These are phyloP conservation scores for Suillus sp. DNA, from an alignment of 768 basidiomycete species.

Conservation along the genomic window DNA sequence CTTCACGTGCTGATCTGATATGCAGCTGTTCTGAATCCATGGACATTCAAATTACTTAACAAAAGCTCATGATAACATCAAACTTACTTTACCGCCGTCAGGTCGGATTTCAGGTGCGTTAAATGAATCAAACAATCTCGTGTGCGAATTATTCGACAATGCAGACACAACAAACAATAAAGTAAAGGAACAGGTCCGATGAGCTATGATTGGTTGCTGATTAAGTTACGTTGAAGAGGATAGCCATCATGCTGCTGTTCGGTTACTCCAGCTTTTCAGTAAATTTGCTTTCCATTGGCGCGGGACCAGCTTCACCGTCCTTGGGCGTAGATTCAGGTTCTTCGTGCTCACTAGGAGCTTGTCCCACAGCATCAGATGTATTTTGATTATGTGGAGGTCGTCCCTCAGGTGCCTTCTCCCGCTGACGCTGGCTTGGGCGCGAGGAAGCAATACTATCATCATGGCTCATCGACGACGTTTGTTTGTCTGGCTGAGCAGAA, in stretches of 20 bases:
- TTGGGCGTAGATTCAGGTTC: constrained; percentile 8
- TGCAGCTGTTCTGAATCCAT: neutral
- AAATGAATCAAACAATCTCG: constrained; percentile 1
- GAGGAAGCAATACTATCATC: constrained; percentile 31
- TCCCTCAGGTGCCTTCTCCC: constrained; percentile 75
- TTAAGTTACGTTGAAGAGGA: neutral
- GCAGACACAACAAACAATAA: constrained; percentile 2
- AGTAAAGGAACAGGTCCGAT: neutral
- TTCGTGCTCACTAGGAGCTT: constrained; percentile 16
- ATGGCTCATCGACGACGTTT: constrained; percentile 19
- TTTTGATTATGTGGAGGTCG: constrained; percentile 37
- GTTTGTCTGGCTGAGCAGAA: constrained; percentile 48
- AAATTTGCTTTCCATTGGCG: constrained; percentile 36
- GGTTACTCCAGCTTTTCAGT: constrained; percentile 22
- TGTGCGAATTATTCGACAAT: neutral
- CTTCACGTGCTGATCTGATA: neutral
- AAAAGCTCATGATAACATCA: neutral
- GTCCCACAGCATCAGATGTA: constrained; percentile 14
- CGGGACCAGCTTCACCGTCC: constrained; percentile 29
- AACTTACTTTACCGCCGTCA: neutral
- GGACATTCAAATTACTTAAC: neutral
- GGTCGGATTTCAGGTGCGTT: neutral
- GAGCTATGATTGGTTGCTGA: neutral
- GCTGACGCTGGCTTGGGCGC: constrained; percentile 58
- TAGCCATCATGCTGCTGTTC: neutral